phyloP scores from a whole-genome alignment of 176 grass and related monocot genomes.

The Elymus sibiricus region DNA sequence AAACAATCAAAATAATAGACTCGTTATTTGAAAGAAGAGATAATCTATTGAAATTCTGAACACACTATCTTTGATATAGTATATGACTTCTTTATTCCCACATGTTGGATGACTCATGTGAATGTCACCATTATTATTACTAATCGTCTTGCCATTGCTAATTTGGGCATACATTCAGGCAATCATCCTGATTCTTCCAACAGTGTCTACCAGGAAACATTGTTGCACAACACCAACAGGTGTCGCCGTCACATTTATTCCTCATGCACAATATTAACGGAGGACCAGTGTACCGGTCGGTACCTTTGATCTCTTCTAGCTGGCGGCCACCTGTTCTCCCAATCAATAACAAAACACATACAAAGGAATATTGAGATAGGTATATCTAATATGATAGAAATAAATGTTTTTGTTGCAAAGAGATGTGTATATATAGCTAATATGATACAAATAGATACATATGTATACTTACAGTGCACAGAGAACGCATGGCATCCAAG shows the following conservation, averaged over 20 bases:
- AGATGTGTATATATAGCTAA: neutral
- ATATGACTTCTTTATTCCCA: no score
- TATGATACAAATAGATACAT: neutral
- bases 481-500: no score
- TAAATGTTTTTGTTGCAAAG: neutral
- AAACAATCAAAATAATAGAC: no score
- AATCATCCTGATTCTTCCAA: no score
- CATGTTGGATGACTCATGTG: no score
- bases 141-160: no score
- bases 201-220: neutral
- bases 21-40: no score
- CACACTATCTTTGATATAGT: no score
- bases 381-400: neutral
- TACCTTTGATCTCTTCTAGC: neutral
- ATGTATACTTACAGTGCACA: neutral
- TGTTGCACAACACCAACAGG: neutral
- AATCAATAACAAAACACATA: neutral
- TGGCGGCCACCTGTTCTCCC: neutral
- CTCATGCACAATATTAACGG: neutral
- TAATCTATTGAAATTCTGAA: no score
- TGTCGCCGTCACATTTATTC: neutral
- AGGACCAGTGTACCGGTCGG: neutral
- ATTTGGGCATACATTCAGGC: no score
- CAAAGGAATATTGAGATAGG: neutral
- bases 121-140: no score